These are phyloP conservation scores for Arachnomyces sp. DNA, from an alignment of 2,329 filamentous ascomycete genomes.

Conservation along the genomic window DNA sequence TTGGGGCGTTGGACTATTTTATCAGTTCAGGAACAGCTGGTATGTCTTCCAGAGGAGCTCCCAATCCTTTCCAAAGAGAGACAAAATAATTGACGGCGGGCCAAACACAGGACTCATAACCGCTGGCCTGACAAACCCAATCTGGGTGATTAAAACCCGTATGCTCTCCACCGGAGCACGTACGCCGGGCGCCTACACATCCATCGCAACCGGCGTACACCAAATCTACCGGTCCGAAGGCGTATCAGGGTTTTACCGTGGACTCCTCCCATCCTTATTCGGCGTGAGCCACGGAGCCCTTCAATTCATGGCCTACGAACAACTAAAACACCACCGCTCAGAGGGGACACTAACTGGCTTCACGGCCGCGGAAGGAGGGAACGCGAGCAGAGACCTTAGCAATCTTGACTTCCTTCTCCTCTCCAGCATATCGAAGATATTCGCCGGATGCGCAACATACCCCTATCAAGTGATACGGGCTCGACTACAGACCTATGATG, in stretches of 20 bases:
- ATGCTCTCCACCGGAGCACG: constrained; percentile 81
- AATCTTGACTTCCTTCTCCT: constrained; percentile 74
- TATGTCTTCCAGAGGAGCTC: constrained; percentile 20
- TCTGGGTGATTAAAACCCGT: constrained; percentile 97
- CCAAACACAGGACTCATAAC: constrained; percentile 58
- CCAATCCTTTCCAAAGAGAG: too few species aligned
- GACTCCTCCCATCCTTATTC: constrained; percentile 71
- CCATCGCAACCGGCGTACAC: constrained; percentile 62
- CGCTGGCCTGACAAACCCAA: constrained; percentile 79
- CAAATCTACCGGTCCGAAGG: constrained; percentile 67
- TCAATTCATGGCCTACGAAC: constrained; percentile 93
- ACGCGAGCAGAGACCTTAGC: constrained; percentile 39
- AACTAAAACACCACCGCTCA: constrained; percentile 56
- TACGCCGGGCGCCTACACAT: constrained; percentile 70
- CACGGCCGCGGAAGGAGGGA: constrained; percentile 2
- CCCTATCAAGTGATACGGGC: constrained; percentile 90
- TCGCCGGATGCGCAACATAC: constrained; percentile 85
- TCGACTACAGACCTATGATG: constrained; percentile 81
- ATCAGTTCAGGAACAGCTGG: constrained; percentile 59
- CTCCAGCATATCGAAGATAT: constrained; percentile 73
- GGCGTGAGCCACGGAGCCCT: constrained; percentile 89
- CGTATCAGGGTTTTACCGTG: constrained; percentile 74
- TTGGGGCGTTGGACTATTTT: constrained; percentile 69
- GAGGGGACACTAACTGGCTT: constrained; percentile 22
- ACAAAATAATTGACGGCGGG: not conserved